Base-by-base conservation (phyloP, 495 filamentous ascomycete genomes). In the Aspergillus ellipticus region DNA sequence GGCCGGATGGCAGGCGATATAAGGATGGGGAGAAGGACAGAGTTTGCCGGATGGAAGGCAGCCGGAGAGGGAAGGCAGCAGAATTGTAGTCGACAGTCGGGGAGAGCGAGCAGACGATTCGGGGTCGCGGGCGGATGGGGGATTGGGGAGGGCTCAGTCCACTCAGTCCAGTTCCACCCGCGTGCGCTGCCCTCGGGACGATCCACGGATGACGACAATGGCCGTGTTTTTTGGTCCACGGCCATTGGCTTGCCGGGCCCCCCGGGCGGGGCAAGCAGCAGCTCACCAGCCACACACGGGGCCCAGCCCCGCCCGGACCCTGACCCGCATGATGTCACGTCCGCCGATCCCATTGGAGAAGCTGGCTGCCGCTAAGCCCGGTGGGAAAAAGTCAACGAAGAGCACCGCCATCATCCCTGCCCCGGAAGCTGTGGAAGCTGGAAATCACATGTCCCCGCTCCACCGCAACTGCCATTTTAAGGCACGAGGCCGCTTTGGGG, bases 1-100 rank as follows among this genome's bases (percentile, higher is more conserved):
- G 11, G 16, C 28, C 8, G 11, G 19, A n/a, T n/a, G n/a, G n/a
- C n/a, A n/a, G n/a, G n/a, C n/a, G 26, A 35, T 47, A 37, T 51
- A 45, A 42, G 48, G 52, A 13, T 20, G 41, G 22, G 24, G 17
- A 50, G 50, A 33, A n/a, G 49, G 47, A 50, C 51, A 54, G 28
- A 45, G 33, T 54, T 51, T 50, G 37, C 37, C 28, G 9, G 48
- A 42, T n/a, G n/a, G n/a, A n/a, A n/a, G n/a, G n/a, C n/a, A n/a
- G n/a, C n/a, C n/a, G n/a, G n/a, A n/a, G n/a, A n/a, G n/a, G 22
- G 49, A 51, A 65, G 62, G 62, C 58, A 61, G 56, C 58, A 55
- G 22, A 64, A 64, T 64, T 55, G 45, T 54, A 56, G 54, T 54
- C n/a, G n/a, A n/a, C n/a, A n/a, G n/a, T n/a, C n/a, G n/a, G n/a